Evolutionary conservation across 495 filamentous ascomycete species (phyloP).

Genomic region (Penicillium lagena): DNA sequence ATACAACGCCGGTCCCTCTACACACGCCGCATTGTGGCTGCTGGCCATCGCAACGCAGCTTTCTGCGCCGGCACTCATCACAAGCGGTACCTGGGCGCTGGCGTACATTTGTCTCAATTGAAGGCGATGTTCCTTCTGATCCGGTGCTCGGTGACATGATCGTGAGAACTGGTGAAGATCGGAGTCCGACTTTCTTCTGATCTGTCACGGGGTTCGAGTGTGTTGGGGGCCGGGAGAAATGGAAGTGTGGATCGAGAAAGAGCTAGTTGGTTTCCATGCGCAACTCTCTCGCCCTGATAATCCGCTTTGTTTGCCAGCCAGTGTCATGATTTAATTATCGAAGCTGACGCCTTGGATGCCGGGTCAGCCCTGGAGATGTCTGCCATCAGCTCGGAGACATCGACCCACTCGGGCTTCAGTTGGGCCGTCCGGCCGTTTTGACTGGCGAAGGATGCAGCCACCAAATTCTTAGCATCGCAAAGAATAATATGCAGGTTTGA

Average conservation of each 20-base stretch:
- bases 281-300: too few species aligned
- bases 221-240: not conserved
- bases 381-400: too few species aligned
- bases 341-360: too few species aligned
- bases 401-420: too few species aligned
- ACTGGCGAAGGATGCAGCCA: too few species aligned
- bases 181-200: not conserved
- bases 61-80: slow-evolving; percentile 38
- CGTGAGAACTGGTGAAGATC: not conserved
- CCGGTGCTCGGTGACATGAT: not conserved
- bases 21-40: slow-evolving; percentile 46
- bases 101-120: not conserved
- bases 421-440: too few species aligned
- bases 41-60: slow-evolving; percentile 44
- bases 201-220: not conserved
- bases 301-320: too few species aligned
- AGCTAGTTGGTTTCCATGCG: too few species aligned
- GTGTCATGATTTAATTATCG: too few species aligned
- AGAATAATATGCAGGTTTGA: too few species aligned
- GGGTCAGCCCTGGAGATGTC: too few species aligned
- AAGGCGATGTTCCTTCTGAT: not conserved
- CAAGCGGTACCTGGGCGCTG: slow-evolving; percentile 23
- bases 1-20: slow-evolving; percentile 39
- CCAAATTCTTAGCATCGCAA: too few species aligned
- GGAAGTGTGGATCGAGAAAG: not conserved